Conservation (phyloP, 306 rosid species). For the Hippophae rhamnoides region DNA sequence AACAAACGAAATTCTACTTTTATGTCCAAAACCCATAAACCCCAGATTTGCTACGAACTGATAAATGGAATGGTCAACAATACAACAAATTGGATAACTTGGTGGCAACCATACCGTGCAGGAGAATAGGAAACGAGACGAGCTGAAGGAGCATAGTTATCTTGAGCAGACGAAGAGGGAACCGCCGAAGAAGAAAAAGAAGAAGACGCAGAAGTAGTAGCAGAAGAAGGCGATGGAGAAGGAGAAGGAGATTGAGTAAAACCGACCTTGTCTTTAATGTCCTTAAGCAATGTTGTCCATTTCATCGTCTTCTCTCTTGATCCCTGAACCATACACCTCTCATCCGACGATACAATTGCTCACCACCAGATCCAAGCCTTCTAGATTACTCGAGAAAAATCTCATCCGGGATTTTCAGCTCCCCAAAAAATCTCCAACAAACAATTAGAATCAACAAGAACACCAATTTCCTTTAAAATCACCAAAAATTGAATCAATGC, state of each 20-base stretch:
- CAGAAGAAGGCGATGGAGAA: constrained; percentile 29
- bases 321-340: constrained; percentile 44
- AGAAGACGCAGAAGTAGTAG: constrained; percentile 16
- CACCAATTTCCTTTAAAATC: too few relatives aligned
- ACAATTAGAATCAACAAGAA: constrained; percentile 11
- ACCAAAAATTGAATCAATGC: too few relatives aligned
- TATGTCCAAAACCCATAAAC: constrained; percentile 16
- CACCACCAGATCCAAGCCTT: constrained; percentile 59
- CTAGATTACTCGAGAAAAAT: constrained; percentile 26
- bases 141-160: constrained; percentile 51
- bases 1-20: neutral
- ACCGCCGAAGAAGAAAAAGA: neutral
- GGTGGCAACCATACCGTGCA: constrained; percentile 37
- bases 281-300: constrained; percentile 97
- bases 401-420: constrained; percentile 23
- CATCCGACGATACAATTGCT: constrained; percentile 40
- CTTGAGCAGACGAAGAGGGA: constrained; percentile 21
- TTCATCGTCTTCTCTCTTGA: constrained; percentile 77
- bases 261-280: constrained; percentile 98
- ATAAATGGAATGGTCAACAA: neutral
- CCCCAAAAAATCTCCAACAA: constrained; percentile 9
- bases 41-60: constrained; percentile 7
- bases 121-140: constrained; percentile 46
- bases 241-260: constrained; percentile 47
- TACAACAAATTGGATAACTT: neutral